phyloP scores from a whole-genome alignment of 75 land plant species.

The Pinus albicaulis region DNA sequence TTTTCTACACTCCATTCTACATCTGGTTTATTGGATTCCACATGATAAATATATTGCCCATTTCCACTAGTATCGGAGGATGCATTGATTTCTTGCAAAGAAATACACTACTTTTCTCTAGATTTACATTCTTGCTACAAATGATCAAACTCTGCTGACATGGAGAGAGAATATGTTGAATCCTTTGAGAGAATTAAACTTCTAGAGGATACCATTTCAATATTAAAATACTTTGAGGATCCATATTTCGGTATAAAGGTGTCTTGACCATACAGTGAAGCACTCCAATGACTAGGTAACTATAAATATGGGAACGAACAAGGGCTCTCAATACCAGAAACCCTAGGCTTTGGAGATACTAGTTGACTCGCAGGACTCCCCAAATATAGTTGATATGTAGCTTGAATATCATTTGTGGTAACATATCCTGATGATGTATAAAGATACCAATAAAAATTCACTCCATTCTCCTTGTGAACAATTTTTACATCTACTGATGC shows the following conservation, averaged over 20 bases:
- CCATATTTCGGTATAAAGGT: slow-evolving; percentile 21
- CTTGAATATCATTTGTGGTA: slow-evolving; percentile 59
- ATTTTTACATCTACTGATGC: slow-evolving; percentile 56
- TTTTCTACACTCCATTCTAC: slow-evolving; percentile 70
- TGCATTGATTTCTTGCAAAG: slow-evolving; percentile 54
- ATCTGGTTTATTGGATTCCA: slow-evolving; percentile 46
- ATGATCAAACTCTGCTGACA: slow-evolving; percentile 62
- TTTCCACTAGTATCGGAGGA: slow-evolving; percentile 29
- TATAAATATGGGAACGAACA: slow-evolving; percentile 48
- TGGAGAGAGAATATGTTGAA: slow-evolving; percentile 52
- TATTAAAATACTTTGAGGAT: slow-evolving; percentile 39
- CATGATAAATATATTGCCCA: slow-evolving; percentile 40
- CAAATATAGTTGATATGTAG: slow-evolving; percentile 73
- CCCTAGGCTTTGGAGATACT: slow-evolving; percentile 67
- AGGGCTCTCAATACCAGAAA: slow-evolving; percentile 44
- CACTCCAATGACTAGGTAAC: slow-evolving; percentile 32
- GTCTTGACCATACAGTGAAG: slow-evolving; percentile 31
- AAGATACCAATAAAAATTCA: slow-evolving; percentile 13
- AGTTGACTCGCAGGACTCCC: slow-evolving; percentile 87
- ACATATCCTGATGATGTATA: slow-evolving; percentile 49
- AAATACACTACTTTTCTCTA: slow-evolving; percentile 44
- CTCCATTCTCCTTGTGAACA: slow-evolving; percentile 33
- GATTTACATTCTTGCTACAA: slow-evolving; percentile 21
- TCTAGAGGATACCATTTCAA: slow-evolving; percentile 14
- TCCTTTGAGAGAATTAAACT: slow-evolving; percentile 47